These are phyloP conservation scores for Austroboletus eburneus DNA, from an alignment of 768 basidiomycete species.

Conservation along the genomic window DNA sequence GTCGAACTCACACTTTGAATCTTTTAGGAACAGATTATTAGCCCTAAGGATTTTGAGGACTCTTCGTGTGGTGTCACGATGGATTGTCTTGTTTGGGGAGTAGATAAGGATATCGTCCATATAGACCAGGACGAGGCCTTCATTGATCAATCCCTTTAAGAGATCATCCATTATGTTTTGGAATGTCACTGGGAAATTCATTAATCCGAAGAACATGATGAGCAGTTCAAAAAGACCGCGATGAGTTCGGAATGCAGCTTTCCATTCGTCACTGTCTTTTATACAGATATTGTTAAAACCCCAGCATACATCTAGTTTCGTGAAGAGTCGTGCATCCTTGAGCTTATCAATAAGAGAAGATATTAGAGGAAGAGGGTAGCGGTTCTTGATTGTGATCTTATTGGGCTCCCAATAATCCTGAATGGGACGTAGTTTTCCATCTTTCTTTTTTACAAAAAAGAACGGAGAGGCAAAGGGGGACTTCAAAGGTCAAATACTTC, in stretches of 20 bases:
- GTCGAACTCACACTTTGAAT: not conserved
- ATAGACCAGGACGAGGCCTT: not conserved
- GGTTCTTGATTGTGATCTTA: too few relatives aligned
- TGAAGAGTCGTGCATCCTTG: not conserved
- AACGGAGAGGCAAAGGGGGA: not conserved
- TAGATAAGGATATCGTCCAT: not conserved
- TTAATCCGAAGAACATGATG: not conserved
- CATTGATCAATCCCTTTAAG: not conserved
- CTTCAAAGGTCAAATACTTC: not conserved
- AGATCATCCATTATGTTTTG: not conserved
- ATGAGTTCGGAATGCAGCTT: too few relatives aligned
- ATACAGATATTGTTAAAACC: not conserved
- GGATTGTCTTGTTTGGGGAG: not conserved
- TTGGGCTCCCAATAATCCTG: too few relatives aligned
- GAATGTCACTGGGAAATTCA: not conserved
- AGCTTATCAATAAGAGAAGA: not conserved
- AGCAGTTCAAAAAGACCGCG: not conserved
- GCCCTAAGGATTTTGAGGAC: not conserved
- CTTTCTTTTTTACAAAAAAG: too few relatives aligned
- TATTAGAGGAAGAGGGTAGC: not conserved
- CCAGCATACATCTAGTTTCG: not conserved
- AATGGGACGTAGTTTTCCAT: too few relatives aligned
- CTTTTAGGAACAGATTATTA: not conserved
- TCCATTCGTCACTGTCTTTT: too few relatives aligned
- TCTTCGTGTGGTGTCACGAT: not conserved